These are phyloP conservation scores for Podila horticola DNA, from an alignment of 192 early-diverging fungal species.

Conservation along the genomic window DNA sequence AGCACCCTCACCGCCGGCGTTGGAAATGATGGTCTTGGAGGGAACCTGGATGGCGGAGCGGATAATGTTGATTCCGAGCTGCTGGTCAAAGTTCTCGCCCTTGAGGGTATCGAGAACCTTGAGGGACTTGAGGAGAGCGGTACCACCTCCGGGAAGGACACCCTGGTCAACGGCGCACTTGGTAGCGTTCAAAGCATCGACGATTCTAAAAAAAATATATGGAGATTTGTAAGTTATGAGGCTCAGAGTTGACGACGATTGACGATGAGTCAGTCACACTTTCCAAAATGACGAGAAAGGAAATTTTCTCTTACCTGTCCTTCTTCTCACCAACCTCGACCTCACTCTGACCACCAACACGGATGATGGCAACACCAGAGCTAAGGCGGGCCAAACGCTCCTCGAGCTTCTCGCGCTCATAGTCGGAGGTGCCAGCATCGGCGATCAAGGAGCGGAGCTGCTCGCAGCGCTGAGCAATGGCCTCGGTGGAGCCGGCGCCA, in stretches of 20 bases:
- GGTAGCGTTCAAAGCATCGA: constrained; percentile 98
- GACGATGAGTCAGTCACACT: no score
- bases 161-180: constrained; percentile 99
- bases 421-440: constrained; percentile 86
- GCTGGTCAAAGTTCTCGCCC: constrained; percentile 99
- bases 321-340: constrained; percentile 99
- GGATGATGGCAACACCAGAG: constrained; percentile 99
- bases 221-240: no score
- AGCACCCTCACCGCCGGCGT: constrained; percentile 97
- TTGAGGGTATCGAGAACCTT: constrained; percentile 84
- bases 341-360: constrained; percentile 97
- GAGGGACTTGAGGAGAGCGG: constrained; percentile 94
- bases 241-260: no score
- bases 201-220: constrained; percentile 63
- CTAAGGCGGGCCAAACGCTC: constrained; percentile 98
- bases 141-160: constrained; percentile 98
- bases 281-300: neutral
- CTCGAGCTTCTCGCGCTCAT: constrained; percentile 99
- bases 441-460: constrained; percentile 95
- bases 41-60: constrained; percentile 94
- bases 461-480: constrained; percentile 93
- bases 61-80: constrained; percentile 97
- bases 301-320: constrained; percentile 72
- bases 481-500: constrained; percentile 92
- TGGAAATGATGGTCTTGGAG: constrained; percentile 94